These are phyloP conservation scores for Camellia oleifera DNA, from an alignment of 179 eudicot genomes.

Conservation along the genomic window DNA sequence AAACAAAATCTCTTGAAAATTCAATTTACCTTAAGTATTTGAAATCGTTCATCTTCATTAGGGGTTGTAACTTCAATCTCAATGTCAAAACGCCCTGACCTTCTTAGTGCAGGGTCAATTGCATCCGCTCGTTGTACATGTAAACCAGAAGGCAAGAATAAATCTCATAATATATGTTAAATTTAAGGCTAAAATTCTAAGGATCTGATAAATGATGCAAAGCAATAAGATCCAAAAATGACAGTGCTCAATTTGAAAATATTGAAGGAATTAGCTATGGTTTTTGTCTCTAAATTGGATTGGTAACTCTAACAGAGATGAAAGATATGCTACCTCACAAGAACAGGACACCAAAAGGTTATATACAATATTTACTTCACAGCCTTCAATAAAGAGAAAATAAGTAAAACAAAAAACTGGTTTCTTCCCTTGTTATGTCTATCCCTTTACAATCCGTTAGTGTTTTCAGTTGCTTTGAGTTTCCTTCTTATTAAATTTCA, in stretches of 20 bases:
- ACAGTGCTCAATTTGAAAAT: background rate
- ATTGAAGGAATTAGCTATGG: background rate
- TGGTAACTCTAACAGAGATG: background rate
- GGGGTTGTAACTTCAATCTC: constrained; percentile 95
- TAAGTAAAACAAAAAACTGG: background rate
- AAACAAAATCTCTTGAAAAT: background rate
- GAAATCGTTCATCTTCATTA: constrained; percentile 70
- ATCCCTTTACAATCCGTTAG: background rate
- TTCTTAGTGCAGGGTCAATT: constrained; percentile 92
- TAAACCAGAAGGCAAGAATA: constrained; percentile 20
- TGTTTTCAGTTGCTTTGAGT: background rate
- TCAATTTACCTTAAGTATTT: constrained; percentile 59
- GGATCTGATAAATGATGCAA: background rate
- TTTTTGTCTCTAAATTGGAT: background rate
- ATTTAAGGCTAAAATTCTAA: background rate
- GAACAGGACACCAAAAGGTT: background rate
- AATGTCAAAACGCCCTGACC: constrained; percentile 92
- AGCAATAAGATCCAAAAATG: background rate
- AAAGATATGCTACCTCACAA: background rate
- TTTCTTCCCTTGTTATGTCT: background rate
- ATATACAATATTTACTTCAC: background rate
- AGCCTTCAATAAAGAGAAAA: background rate
- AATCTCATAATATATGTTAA: background rate
- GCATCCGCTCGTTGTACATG: constrained; percentile 66
- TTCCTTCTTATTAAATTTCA: background rate